Evolutionary conservation across 225 moss, liverwort and hornwort genomes (phyloP).

Genomic region (Takakia lepidozioides): DNA sequence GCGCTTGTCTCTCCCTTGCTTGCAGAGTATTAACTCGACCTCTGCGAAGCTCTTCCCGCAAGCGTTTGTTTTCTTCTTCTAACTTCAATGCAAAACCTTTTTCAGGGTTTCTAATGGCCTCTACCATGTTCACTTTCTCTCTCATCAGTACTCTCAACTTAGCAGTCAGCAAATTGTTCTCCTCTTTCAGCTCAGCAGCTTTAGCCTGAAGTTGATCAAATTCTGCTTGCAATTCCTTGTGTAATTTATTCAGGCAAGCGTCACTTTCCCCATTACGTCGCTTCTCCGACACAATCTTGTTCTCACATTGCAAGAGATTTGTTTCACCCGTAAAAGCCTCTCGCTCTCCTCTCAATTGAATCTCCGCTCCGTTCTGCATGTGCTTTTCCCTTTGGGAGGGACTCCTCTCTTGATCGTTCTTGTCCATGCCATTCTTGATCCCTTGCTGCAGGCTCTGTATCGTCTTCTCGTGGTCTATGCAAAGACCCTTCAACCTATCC

Average conservation of each 20-base stretch:
- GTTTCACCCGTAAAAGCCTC: slow-evolving; percentile 61
- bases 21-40: slow-evolving; percentile 43
- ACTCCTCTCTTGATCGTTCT: slow-evolving; percentile 55
- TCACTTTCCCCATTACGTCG: slow-evolving; percentile 38
- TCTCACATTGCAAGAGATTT: slow-evolving; percentile 42
- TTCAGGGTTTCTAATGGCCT: slow-evolving; percentile 47
- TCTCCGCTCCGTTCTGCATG: slow-evolving; percentile 71
- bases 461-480: slow-evolving; percentile 73
- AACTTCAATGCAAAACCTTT: slow-evolving; percentile 41
- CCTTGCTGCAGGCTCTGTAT: slow-evolving; percentile 78
- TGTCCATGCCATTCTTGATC: slow-evolving; percentile 59
- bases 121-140: slow-evolving; percentile 56
- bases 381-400: slow-evolving; percentile 66
- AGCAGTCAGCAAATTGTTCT: slow-evolving; percentile 56
- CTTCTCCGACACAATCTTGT: slow-evolving; percentile 48
- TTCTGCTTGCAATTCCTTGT: slow-evolving; percentile 50
- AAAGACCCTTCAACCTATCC: slow-evolving; percentile 68
- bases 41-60: slow-evolving; percentile 52
- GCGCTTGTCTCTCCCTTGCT: slow-evolving; percentile 63
- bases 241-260: slow-evolving; percentile 30
- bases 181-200: slow-evolving; percentile 65
- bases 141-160: slow-evolving; percentile 51
- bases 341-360: slow-evolving; percentile 55
- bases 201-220: slow-evolving; percentile 54
- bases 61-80: slow-evolving; percentile 46